These are phyloP conservation scores for Triadica sebifera DNA, from an alignment of 345 rosid species.

Conservation along the genomic window DNA sequence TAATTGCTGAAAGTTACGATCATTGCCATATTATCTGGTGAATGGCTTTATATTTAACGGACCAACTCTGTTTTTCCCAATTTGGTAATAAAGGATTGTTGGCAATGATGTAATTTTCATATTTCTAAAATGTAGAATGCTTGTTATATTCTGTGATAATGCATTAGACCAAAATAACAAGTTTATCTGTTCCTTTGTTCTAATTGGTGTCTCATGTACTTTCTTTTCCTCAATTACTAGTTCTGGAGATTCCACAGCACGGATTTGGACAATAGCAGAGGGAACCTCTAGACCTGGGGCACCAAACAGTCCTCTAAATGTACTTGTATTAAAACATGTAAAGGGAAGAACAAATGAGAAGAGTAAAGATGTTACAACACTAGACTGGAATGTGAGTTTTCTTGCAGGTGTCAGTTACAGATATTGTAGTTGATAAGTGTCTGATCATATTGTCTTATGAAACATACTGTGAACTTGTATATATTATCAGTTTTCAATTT, in stretches of 20 bases:
- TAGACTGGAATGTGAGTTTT: slow-evolving; percentile 97
- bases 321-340: slow-evolving; percentile 81
- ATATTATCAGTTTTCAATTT: not conserved
- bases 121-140: not conserved
- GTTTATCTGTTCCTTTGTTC: not conserved
- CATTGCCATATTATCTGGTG: not conserved
- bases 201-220: not conserved
- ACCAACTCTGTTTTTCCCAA: not conserved
- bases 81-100: not conserved
- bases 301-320: slow-evolving; percentile 50
- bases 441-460: not conserved
- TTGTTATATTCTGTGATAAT: not conserved
- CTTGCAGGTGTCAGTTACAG: slow-evolving; percentile 1
- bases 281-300: slow-evolving; percentile 50
- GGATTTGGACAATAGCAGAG: slow-evolving; percentile 88
- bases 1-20: not conserved
- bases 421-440: not conserved
- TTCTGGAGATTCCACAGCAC: slow-evolving; percentile 98
- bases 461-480: not conserved
- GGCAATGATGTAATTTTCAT: not conserved
- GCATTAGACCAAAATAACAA: not conserved
- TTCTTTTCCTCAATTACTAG: slow-evolving; percentile 33
- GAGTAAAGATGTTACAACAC: slow-evolving; percentile 97
- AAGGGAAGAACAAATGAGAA: slow-evolving; percentile 95
- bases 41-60: not conserved